Evolutionary conservation across 2,329 filamentous ascomycete genomes (phyloP), one percentile per base, ranked within the genome.

Genomic region (Leptographium lundbergii): DNA sequence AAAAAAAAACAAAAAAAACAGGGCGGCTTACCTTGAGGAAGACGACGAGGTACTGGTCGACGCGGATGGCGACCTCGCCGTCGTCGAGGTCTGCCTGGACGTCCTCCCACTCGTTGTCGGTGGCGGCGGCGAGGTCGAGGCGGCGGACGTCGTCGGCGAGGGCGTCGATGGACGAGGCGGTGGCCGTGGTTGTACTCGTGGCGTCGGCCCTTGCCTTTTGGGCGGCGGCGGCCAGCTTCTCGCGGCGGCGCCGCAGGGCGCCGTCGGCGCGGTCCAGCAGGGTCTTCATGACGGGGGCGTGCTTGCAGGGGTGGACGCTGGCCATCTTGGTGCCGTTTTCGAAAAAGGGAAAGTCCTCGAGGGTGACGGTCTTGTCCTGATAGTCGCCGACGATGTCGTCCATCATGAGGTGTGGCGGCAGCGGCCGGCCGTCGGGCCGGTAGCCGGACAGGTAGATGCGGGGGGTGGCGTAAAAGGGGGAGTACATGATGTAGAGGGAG

Each of bases 401-500:
- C 66, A 75, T 70, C 64, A 73, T 72, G n/a, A 71, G 65, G 2
- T 69, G 66, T 4, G 71, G 68, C 5, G 68, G 62, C 3, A 72
- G 67, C 6, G 70, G 67, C 32, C 91, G 87, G 32, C 89, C 89
- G 60, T 84, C 82, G 29, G 88, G 81, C 14, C 84, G 77, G 73
- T 97, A 97, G 67, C 94, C 94, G 0, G 91, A 95, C 54, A 99
- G 84, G 73, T 96, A 99, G 67, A 97, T 83, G 39, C 94, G 89
- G 0, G 94, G 94, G 4, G 94, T 97, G 66, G 90, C 88, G 75
- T 97, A 99, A 77, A 95, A 96, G 45, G 91, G 88, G 5, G 91
- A 89, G 76, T 99, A 99, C 74, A 91, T 94, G 69, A 99, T 97
- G 79, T 99, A 99, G 65, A 99, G 86, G 52, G 88, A 96, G 73